A percentile compares a stretch with the other conserved stretches of the same genome.
Conservation (phyloP, 176 grass and related monocot genomes). For the Melocanna baccifera region DNA sequence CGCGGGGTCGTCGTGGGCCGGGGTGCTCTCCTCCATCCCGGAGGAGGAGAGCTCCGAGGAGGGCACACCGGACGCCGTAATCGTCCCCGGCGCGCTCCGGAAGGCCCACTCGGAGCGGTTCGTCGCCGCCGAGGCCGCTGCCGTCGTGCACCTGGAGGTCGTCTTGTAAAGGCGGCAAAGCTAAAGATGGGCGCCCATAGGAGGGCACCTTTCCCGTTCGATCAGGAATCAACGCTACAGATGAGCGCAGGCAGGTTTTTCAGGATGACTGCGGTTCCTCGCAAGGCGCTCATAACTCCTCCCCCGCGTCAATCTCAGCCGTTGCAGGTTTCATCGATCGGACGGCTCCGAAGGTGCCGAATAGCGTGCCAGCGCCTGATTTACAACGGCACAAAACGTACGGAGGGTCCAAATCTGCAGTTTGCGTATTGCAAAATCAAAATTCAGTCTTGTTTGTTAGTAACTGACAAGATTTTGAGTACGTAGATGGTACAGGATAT, state of each 20-base stretch:
- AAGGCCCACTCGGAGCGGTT: constrained; percentile 30
- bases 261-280: neutral
- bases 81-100: neutral
- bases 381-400: neutral
- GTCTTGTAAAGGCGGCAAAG: neutral
- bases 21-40: constrained; percentile 48
- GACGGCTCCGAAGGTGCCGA: neutral
- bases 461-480: too few relatives aligned
- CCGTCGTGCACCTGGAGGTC: constrained; percentile 36
- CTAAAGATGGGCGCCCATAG: neutral
- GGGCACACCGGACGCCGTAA: constrained; percentile 8
- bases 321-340: neutral
- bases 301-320: neutral
- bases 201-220: neutral
- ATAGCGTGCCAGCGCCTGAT: neutral
- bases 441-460: too few relatives aligned
- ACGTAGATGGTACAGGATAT: too few relatives aligned
- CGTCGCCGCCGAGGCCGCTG: constrained; percentile 15
- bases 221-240: neutral
- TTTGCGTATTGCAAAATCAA: too few relatives aligned
- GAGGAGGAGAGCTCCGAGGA: constrained; percentile 45
- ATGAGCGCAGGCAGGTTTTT: neutral
- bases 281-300: neutral
- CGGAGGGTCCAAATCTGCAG: too few relatives aligned
- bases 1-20: constrained; percentile 26